Evolutionary conservation across 768 basidiomycete genomes (phyloP).

Genomic region (Sporobolomyces phaffii): DNA sequence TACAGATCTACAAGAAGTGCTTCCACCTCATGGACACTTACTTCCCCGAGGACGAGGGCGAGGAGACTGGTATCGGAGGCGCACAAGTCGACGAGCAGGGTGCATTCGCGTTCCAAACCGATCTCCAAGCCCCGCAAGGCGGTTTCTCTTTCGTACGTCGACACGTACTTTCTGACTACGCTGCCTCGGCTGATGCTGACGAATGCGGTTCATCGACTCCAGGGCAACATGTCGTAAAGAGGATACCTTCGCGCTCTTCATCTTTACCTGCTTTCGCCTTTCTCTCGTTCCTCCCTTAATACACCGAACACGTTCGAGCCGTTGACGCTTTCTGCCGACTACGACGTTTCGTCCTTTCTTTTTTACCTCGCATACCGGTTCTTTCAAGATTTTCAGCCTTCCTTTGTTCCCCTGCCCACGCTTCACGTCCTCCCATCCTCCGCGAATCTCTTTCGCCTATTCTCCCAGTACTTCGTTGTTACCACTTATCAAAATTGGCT

Average conservation of each 20-base stretch:
- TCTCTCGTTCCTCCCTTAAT: neutral
- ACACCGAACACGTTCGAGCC: neutral
- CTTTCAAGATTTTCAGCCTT: neutral
- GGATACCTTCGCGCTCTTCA: neutral
- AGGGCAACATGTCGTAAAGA: constrained; percentile 16
- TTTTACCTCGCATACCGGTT: neutral
- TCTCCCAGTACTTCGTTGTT: constrained; percentile 11
- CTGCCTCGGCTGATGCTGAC: neutral
- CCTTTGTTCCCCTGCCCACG: neutral
- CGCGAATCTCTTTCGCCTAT: neutral
- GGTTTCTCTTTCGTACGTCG: constrained; percentile 76
- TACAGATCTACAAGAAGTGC: constrained; percentile 90
- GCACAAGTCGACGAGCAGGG: constrained; percentile 55
- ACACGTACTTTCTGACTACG: neutral
- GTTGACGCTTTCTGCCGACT: too few relatives aligned
- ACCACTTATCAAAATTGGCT: constrained; percentile 15
- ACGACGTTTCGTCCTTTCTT: too few relatives aligned
- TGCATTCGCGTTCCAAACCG: constrained; percentile 66
- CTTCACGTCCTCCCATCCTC: neutral
- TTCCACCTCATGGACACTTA: constrained; percentile 64
- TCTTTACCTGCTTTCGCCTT: neutral
- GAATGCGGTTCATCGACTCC: too few relatives aligned
- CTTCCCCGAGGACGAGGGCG: constrained; percentile 67
- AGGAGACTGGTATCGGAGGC: constrained; percentile 73
- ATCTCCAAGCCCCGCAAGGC: constrained; percentile 81